These are phyloP conservation scores for Eutrema japonicum DNA, from an alignment of 345 rosid genomes.

Conservation along the genomic window DNA sequence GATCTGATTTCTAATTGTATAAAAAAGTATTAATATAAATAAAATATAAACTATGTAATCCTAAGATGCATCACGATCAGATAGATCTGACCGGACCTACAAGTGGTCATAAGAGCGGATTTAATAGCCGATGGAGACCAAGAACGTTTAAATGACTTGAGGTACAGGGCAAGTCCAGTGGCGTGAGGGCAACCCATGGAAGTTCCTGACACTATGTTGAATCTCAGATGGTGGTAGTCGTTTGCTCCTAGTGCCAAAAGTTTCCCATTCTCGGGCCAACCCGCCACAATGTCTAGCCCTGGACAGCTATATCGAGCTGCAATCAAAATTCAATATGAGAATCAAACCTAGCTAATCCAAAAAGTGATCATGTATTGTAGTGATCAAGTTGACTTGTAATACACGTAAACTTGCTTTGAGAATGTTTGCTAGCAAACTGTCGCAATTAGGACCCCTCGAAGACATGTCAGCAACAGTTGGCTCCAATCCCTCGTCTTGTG, in stretches of 20 bases:
- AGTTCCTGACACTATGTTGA: slow-evolving; percentile 54
- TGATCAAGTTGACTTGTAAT: not conserved
- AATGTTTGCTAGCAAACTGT: slow-evolving; percentile 28
- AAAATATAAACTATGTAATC: too few species aligned
- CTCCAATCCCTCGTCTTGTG: not conserved
- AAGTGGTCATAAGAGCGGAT: too few species aligned
- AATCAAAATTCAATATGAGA: not conserved
- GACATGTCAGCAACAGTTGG: slow-evolving; percentile 22
- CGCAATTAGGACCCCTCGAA: slow-evolving; percentile 34
- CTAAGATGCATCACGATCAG: too few species aligned
- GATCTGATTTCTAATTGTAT: too few species aligned
- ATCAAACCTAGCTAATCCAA: not conserved
- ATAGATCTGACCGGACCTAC: too few species aligned
- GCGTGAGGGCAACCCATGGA: slow-evolving; percentile 69
- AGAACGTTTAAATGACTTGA: too few species aligned
- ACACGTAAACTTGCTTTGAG: slow-evolving; percentile 30
- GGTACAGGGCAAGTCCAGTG: slow-evolving; percentile 53
- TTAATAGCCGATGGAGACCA: too few species aligned
- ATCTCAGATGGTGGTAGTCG: slow-evolving; percentile 43
- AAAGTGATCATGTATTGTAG: not conserved
- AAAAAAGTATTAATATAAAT: too few species aligned
- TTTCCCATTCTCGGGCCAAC: slow-evolving; percentile 32
- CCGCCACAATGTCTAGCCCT: slow-evolving; percentile 38
- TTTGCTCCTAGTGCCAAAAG: not conserved
- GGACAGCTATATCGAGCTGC: slow-evolving; percentile 41